Base-by-base conservation (phyloP, 2,329 filamentous ascomycete genomes). In the Aspergillus tubingensis region DNA sequence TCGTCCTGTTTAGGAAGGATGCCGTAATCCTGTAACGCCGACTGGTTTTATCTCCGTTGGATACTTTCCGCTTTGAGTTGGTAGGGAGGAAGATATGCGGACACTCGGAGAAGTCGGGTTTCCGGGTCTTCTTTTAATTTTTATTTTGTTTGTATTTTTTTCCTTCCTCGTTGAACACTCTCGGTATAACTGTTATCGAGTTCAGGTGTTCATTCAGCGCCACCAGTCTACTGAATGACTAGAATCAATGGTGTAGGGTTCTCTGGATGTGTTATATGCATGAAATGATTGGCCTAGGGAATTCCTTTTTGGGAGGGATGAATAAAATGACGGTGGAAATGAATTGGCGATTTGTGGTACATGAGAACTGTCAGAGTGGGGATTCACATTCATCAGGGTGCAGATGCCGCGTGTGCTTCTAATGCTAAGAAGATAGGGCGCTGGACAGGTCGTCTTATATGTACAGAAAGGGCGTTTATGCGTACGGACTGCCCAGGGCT, bases 21-120 rank as follows among this genome's bases (percentile, higher is more conserved):
- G 49, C 59, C 58, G 62, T 64, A 62, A 66, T 62, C 60, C 56
- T 62, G 64, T 64, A 61, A 66, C 60, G 39, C 64, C 58, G 62
- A 54, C 47, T 59, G 59, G 44, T 61, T 55, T 57, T 50, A 53
- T 19, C 32, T 48, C 30, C 54, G n/a, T 54, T 47, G 53, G 39
- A 38, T 54, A 51, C 60, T 60, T 51, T 51, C 61, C 56, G 41
- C 47, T 49, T 49, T 47, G 27, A 43, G 53, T 55, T 49, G 30
- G 47, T 21, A 32, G 30, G 32, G 32, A 36, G 32, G 32, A 36
- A 36, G 32, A 36, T 13, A 36, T 17, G 41, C 41, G 41, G 41
- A 13, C n/a, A 15, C 23, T 23, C 23, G 47, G 25, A 10, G 25
- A 10, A 15, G 23, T 50, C 47, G 47, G 47, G 47, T 27, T 27